Evolutionary conservation across 768 basidiomycete species (phyloP), one percentile per base, ranked within the genome.

Genomic region (Coprinellus micaceus): DNA sequence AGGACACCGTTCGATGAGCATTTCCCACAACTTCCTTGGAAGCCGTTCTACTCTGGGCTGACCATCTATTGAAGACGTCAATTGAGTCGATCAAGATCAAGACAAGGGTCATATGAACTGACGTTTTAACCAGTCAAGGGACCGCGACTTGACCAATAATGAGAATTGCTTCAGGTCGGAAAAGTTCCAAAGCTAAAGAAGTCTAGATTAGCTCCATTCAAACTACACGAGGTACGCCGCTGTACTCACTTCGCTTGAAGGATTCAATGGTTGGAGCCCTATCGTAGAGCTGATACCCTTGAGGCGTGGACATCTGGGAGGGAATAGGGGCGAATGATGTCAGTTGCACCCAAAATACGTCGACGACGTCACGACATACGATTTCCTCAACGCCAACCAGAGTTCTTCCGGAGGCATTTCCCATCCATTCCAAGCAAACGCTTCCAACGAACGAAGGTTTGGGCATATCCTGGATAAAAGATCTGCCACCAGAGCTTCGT

Each of bases 1-100:
- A 6, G 74, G 73, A 48, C 67, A 70, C 40, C 69, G 66, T 52
- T 76, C 73, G 24, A 76, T 61, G 28, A 76, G 65, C 74, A 76
- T 76, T 46, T 68, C 69, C 74, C 74, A 76, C 39, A 71, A 66
- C 50, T 69, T 61, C 41, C 68, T 61, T 7, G 74, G 74, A 29
- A 76, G 67, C 60, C 69, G 74, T 63, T 74, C 73, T 25, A 64
- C 59, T 40, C 60, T 66, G 28, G 73, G 71, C 17, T 60, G 71
- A 21, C 69, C 69, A 53, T 69, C 73, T 74, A 15, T 25, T 43
- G 36, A 49, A 48, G 26, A 58, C 12, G 54, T 53, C 10, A 44
- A 37, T 30, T 50, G 15, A 28, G 19, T 47, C 53, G 29, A n/a
- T n/a, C 39, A 28, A 44, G 1, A 41, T n/a, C 13, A 19, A 26